Evolutionary conservation across 192 early-diverging fungal genomes (phyloP), one percentile per base, ranked within the genome.

Genomic region (Coemansia sp.): DNA sequence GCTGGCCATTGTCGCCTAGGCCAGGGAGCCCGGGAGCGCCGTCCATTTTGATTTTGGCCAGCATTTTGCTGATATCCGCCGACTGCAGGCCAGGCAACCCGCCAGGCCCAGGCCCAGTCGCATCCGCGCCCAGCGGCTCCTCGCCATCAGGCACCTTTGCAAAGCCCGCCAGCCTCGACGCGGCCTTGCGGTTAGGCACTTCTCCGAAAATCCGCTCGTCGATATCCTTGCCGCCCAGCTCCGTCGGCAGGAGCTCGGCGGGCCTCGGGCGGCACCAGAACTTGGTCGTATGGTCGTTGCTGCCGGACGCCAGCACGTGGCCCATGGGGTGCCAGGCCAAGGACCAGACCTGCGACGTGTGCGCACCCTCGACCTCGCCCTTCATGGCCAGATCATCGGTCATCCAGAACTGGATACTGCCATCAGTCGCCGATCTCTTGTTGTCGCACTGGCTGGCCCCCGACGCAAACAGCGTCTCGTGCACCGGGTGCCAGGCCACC

Each of bases 281-380:
- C 25, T 93, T 89, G 11, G 96, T 98, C 0, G 95, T 92, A 64
- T 96, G 93, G 73, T 99, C 98, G 67, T 98, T 99, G 19, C 93
- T 95, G 29, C 95, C 95, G 0, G 94, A 92, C 0, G 93, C 94
- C 23, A 99, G 82, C 7, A 98, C 88, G 73, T 99, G 98, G 7
- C 98, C 98, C 59, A 94, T 78, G 9, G 98, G 98, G 78, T 99
- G 96, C 94, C 94, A 99, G 67, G 96, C 96, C 15, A 99, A 70
- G 10, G 95, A 91, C 93, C 97, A 99, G 32, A 98, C 89, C 48
- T 93, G 90, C 23, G 90, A 92, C 21, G 91, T 92, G 69, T 98
- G 95, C 0, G 95, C 95, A 14, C 85, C 87, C 46, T 94, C 92
- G 65, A 95, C 84, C 60, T 36, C 68, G 57, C 32, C 82, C 71